phyloP scores from a whole-genome alignment of 163 green algal genomes.

The Prototheca stagnorum region DNA sequence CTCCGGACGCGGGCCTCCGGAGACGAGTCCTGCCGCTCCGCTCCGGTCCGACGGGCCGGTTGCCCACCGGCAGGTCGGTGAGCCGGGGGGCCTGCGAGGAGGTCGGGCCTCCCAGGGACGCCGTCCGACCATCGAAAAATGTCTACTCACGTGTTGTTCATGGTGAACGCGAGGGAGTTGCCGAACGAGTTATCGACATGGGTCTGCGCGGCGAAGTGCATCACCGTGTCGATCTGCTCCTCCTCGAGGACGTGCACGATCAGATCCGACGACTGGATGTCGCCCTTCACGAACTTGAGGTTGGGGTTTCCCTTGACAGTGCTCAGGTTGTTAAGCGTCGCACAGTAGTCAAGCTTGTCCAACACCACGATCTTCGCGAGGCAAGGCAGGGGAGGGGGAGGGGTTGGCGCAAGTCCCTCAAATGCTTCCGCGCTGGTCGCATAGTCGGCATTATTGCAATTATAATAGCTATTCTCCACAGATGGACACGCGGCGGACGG shows the following conservation, averaged over 20 bases:
- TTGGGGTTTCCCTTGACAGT: conserved; percentile 44
- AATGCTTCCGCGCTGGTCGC: not conserved
- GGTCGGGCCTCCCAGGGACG: no score
- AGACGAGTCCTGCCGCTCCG: no score
- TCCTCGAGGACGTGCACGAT: conserved; percentile 65
- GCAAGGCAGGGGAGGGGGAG: not conserved
- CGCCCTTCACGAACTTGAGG: conserved; percentile 89
- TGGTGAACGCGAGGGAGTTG: conserved; percentile 92
- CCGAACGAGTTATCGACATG: conserved; percentile 99
- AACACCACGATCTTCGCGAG: conserved; percentile 55
- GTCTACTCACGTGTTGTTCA: conserved; percentile 94
- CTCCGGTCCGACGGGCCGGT: no score
- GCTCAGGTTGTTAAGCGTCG: conserved; percentile 69
- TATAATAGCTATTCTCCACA: no score
- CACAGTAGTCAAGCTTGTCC: conserved; percentile 96
- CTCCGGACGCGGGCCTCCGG: no score
- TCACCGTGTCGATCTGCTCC: conserved; percentile 90
- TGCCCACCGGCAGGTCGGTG: no score
- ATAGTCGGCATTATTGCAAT: not conserved
- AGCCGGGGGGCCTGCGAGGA: no score
- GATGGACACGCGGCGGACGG: not conserved
- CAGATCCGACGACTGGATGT: conserved; percentile 82
- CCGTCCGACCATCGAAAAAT: no score
- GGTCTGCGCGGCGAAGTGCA: conserved; percentile 96
- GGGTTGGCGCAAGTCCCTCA: not conserved